A percentile compares a stretch with the other conserved stretches of the same genome.
These are phyloP conservation scores for Coemansia sp. DNA, from an alignment of 192 early-diverging fungal genomes.

Conservation along the genomic window DNA sequence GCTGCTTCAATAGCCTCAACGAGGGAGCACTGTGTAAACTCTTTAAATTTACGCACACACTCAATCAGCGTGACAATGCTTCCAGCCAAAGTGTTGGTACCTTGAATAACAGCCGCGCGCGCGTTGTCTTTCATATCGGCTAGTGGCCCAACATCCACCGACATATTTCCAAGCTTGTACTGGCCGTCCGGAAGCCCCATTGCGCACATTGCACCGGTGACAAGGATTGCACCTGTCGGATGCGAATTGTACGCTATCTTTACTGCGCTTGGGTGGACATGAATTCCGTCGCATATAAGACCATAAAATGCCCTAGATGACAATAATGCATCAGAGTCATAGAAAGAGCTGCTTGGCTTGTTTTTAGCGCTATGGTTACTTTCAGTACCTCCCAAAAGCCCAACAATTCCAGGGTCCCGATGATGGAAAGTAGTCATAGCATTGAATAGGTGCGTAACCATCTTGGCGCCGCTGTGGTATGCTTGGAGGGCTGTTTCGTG, in stretches of 20 bases:
- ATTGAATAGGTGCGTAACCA: conserved; percentile 76
- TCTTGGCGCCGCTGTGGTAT: conserved; percentile 58
- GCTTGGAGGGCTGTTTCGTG: conserved; percentile 58
- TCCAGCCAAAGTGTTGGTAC: conserved; percentile 26
- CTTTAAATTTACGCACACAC: conserved; percentile 36
- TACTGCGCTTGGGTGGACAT: conserved; percentile 68
- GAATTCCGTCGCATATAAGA: conserved; percentile 72
- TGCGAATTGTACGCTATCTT: conserved; percentile 72
- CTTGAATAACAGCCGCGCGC: conserved; percentile 50
- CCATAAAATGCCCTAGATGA: conserved; percentile 62
- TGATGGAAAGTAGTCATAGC: conserved; percentile 79
- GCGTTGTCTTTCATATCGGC: conserved; percentile 26
- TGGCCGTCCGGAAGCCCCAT: conserved; percentile 59
- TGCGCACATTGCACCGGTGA: conserved; percentile 71
- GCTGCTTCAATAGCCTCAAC: conserved; percentile 38
- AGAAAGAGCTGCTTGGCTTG: no score
- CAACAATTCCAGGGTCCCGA: conserved; percentile 72
- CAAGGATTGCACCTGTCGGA: conserved; percentile 64
- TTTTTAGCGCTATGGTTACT: neutral
- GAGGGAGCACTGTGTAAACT: conserved; percentile 24
- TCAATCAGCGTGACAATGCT: conserved; percentile 34
- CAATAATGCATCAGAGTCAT: neutral
- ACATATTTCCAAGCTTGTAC: conserved; percentile 65
- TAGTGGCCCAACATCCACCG: conserved; percentile 53
- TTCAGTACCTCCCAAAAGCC: conserved; percentile 58